phyloP scores from a whole-genome alignment of 2,329 filamentous ascomycete species.

The Ascosphaera acerosa region DNA sequence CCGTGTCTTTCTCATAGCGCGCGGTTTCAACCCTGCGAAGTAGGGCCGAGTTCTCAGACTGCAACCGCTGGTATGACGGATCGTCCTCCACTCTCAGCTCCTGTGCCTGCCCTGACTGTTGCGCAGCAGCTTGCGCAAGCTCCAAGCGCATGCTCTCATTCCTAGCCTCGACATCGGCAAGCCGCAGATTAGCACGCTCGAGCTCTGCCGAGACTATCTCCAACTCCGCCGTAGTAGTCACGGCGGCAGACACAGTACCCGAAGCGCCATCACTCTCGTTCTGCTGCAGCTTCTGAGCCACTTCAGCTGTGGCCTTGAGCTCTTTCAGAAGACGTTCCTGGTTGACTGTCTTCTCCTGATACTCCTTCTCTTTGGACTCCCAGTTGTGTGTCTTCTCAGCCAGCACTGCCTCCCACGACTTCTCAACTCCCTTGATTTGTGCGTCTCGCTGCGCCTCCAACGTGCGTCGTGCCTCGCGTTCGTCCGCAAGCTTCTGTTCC shows the following conservation, averaged over 20 bases:
- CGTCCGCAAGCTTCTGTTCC: constrained; percentile 54
- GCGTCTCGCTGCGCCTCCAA: constrained; percentile 53
- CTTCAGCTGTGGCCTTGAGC: constrained; percentile 90
- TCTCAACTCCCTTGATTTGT: constrained; percentile 71
- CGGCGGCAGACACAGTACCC: constrained; percentile 30
- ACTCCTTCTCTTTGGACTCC: constrained; percentile 69
- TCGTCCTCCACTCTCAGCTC: constrained; percentile 55
- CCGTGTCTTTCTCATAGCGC: constrained; percentile 58
- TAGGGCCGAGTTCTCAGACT: constrained; percentile 80
- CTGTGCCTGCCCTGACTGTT: constrained; percentile 32
- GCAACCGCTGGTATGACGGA: constrained; percentile 61
- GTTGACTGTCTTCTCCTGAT: constrained; percentile 85
- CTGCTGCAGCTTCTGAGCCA: constrained; percentile 66
- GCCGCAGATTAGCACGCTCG: constrained; percentile 60
- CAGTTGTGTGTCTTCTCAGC: constrained; percentile 92
- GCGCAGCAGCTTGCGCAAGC: constrained; percentile 65
- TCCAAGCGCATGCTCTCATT: constrained; percentile 86
- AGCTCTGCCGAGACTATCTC: constrained; percentile 83
- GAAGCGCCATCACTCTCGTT: constrained; percentile 25
- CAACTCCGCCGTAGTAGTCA: constrained; percentile 66
- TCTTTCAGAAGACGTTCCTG: constrained; percentile 83
- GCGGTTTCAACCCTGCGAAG: constrained; percentile 67
- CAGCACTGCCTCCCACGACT: constrained; percentile 70
- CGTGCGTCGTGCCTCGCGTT: constrained; percentile 44
- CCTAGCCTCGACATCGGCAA: constrained; percentile 76